Conservation (phyloP, 192 early-diverging fungal species). For the Podila verticillata region DNA sequence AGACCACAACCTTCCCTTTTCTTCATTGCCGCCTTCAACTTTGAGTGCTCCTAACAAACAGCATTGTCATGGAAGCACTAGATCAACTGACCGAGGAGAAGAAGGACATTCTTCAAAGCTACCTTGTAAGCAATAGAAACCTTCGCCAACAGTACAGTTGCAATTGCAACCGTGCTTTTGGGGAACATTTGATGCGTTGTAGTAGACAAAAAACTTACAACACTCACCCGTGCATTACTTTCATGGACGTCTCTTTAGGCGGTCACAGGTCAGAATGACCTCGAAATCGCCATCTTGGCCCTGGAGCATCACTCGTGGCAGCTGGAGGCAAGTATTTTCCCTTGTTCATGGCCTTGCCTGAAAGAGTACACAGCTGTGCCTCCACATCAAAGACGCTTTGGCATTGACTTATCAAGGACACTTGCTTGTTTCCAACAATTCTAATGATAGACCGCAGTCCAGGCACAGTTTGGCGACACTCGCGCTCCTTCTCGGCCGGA, state of each 20-base stretch:
- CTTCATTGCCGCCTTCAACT: background rate
- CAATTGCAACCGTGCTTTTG: background rate
- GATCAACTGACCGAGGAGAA: conserved; percentile 41
- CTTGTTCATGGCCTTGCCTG: background rate
- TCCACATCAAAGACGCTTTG: background rate
- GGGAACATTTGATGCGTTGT: background rate
- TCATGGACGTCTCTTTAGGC: conserved; percentile 14
- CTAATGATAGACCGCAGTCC: conserved; percentile 50
- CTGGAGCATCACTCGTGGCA: conserved; percentile 50
- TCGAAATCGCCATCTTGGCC: conserved; percentile 41
- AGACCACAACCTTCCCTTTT: no score
- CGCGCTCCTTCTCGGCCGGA: conserved; percentile 25
- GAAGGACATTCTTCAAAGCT: conserved; percentile 41
- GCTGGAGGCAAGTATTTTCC: conserved; percentile 29
- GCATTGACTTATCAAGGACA: no score
- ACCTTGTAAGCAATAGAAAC: conserved; percentile 38
- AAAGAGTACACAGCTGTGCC: background rate
- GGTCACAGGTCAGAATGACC: conserved; percentile 46
- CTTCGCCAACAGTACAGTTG: background rate
- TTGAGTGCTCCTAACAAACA: background rate
- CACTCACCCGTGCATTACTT: background rate
- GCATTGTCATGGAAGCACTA: conserved; percentile 23
- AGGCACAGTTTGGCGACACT: conserved; percentile 53
- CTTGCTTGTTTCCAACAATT: no score
- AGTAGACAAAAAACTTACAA: background rate